Evolutionary conservation across 345 rosid genomes (phyloP).

Genomic region (Citrus medica): DNA sequence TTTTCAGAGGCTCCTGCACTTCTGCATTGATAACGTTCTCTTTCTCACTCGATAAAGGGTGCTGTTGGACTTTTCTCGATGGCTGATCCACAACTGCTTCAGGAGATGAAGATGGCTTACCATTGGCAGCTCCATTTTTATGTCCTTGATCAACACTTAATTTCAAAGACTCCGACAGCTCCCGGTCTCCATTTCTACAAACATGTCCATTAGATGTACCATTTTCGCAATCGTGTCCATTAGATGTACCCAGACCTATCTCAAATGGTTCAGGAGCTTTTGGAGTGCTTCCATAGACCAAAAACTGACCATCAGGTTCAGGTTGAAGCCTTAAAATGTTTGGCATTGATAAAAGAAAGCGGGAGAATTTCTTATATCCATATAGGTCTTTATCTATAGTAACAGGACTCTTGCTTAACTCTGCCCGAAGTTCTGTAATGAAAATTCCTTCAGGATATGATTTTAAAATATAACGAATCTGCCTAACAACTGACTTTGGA

Average conservation of each 20-base stretch:
- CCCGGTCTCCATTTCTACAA: slow-evolving; percentile 11
- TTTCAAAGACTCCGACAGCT: slow-evolving; percentile 7
- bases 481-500: slow-evolving; percentile 46
- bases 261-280: slow-evolving; percentile 33
- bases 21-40: slow-evolving; percentile 24
- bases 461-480: slow-evolving; percentile 46
- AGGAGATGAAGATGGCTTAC: slow-evolving; percentile 9
- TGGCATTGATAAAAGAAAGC: slow-evolving; percentile 67
- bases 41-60: slow-evolving; percentile 17
- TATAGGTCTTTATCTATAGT: slow-evolving; percentile 49
- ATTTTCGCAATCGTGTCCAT: not conserved
- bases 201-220: not conserved
- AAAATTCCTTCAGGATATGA: slow-evolving; percentile 51
- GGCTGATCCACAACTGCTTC: slow-evolving; percentile 13
- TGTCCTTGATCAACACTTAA: slow-evolving; percentile 19
- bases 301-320: slow-evolving; percentile 36
- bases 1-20: slow-evolving; percentile 8
- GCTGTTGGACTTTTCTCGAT: slow-evolving; percentile 17
- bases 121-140: slow-evolving; percentile 21
- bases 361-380: slow-evolving; percentile 57
- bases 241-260: slow-evolving; percentile 2
- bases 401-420: slow-evolving; percentile 41
- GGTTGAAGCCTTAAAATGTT: slow-evolving; percentile 44
- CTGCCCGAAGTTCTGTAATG: slow-evolving; percentile 47
- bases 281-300: slow-evolving; percentile 22